Base-by-base conservation (phyloP, 2,329 filamentous ascomycete genomes). In the Fusarium verrucosum region DNA sequence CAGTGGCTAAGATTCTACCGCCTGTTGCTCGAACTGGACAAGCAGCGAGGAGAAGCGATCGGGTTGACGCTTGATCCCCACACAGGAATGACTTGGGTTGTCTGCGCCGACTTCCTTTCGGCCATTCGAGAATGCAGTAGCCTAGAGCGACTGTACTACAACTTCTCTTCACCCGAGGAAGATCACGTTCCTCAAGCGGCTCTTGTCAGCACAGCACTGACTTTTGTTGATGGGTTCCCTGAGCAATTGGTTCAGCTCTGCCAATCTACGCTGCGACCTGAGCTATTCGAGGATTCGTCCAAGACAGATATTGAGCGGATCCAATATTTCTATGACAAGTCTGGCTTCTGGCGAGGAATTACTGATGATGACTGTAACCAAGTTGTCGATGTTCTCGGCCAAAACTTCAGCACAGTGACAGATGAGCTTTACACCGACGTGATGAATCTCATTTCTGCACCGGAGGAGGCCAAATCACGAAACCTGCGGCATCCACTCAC, bases 1-100 rank as follows among this genome's bases (percentile, higher is more conserved):
- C 93, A 97, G 75, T 99, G 95, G 95, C 88, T 91, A 63, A 87
- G 91, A 46, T 96, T 96, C 76, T 97, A 93, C 79, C 88, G 93
- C 28, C 83, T 98, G 17, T 84, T 96, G 17, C 83, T 91, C 13
- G 94, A 97, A 74, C 80, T 99, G 36, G 93, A 98, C 74, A 93
- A 91, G 71, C 89, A 92, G 71, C 85, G 94, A 71, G 90, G 91
- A 17, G 94, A 97, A 72, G 89, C 92, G 1, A 78, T 98, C 40
- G 89, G 91, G 2, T 81, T 98, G 40, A 86, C 89, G 1, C 88
- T 92, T 52, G 95, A 98, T 71, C 76, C 84, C 1, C 83, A 86
- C 43, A 83, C 85, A 10, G 88, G 89, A 45, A 85, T 94, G 79
- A 86, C 92, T 3, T 97, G 93, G 92, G 84, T 96, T 42, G 83